Evolutionary conservation across 495 filamentous ascomycete genomes (phyloP).

Genomic region (Neurospora sp.): DNA sequence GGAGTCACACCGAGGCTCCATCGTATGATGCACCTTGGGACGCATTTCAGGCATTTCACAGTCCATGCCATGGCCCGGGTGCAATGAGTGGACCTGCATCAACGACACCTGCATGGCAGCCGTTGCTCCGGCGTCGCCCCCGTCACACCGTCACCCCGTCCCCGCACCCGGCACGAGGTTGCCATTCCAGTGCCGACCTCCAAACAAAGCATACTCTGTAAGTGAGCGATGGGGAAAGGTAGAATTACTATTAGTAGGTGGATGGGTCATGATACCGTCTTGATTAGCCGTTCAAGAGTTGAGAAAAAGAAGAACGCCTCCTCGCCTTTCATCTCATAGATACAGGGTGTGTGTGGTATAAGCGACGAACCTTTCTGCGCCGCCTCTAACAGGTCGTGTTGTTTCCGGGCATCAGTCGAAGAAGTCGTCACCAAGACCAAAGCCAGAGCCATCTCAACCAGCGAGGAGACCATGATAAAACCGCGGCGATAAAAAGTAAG

Average conservation of each 20-base stretch:
- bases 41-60: not conserved
- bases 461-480: conserved; percentile 14
- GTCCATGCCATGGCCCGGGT: not conserved
- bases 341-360: conserved; percentile 22
- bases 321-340: conserved; percentile 27
- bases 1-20: not conserved
- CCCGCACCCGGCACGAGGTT: not conserved
- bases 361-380: conserved; percentile 5
- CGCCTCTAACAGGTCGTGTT: conserved; percentile 4
- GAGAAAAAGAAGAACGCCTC: conserved; percentile 14
- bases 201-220: not conserved
- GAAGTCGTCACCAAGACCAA: conserved; percentile 6
- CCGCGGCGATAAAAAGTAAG: not conserved
- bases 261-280: conserved; percentile 16
- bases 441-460: conserved; percentile 6
- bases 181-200: not conserved
- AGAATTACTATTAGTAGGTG: conserved; percentile 1
- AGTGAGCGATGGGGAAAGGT: not conserved
- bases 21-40: not conserved
- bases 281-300: conserved; percentile 23
- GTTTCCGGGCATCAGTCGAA: conserved; percentile 12
- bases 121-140: conserved; percentile 4
- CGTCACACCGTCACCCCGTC: conserved; percentile 9
- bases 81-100: not conserved
- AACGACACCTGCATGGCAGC: not conserved